Evolutionary conservation across 495 filamentous ascomycete genomes (phyloP).

Genomic region (Penicillium lividum): DNA sequence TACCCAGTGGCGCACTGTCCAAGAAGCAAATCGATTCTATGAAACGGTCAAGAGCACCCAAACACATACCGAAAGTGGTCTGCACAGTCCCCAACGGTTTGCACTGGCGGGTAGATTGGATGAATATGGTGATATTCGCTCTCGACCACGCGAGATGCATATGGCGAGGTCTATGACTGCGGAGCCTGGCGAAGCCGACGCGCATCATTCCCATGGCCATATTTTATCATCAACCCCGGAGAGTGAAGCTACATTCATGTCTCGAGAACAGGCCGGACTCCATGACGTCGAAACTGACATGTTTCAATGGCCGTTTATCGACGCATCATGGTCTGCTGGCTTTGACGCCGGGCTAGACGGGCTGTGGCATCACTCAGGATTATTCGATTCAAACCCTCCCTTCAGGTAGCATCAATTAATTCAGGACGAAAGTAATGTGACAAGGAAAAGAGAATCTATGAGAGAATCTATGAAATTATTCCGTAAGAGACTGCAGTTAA

Average conservation of each 20-base stretch:
- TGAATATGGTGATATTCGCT: constrained; percentile 48
- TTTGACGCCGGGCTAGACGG: constrained; percentile 43
- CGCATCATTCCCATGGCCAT: background rate
- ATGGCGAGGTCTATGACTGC: constrained; percentile 14
- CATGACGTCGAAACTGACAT: constrained; percentile 43
- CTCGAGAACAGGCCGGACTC: constrained; percentile 13
- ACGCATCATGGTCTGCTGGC: constrained; percentile 43
- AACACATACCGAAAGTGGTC: constrained; percentile 20
- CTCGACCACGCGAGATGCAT: constrained; percentile 28
- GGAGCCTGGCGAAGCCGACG: constrained; percentile 6
- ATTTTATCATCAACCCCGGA: constrained; percentile 9
- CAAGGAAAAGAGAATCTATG: constrained; percentile 4
- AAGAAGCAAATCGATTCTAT: constrained; percentile 46
- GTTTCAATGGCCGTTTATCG: constrained; percentile 49
- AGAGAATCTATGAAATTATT: background rate
- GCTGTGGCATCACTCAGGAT: constrained; percentile 30
- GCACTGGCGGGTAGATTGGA: constrained; percentile 41
- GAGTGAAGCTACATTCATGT: constrained; percentile 12
- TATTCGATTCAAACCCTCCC: constrained; percentile 26
- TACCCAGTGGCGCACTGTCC: constrained; percentile 41
- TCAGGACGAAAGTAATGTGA: background rate
- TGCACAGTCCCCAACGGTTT: constrained; percentile 33
- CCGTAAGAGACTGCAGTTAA: background rate
- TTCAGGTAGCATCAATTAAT: background rate
- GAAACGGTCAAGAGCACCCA: constrained; percentile 37